Evolutionary conservation across 345 rosid genomes (phyloP).

Genomic region (Gossypium raimondii): DNA sequence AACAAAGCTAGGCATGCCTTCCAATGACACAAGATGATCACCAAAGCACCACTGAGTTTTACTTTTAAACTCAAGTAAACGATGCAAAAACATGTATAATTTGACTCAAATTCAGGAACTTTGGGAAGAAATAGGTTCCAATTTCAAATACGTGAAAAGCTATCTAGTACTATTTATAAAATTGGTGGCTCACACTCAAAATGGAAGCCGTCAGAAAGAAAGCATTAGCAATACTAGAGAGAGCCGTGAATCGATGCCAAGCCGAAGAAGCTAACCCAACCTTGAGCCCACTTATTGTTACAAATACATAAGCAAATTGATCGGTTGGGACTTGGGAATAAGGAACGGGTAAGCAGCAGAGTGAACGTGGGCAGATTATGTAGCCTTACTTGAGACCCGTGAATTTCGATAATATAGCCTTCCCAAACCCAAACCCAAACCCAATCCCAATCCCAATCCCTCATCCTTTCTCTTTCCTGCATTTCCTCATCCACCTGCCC

Average conservation of each 20-base stretch:
- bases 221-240: neutral
- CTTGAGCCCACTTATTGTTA: neutral
- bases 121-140: neutral
- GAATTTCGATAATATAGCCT: slow-evolving; percentile 13
- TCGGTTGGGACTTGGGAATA: neutral
- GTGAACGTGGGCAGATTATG: neutral
- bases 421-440: neutral
- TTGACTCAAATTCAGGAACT: neutral
- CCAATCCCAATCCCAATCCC: neutral
- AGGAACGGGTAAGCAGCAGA: neutral
- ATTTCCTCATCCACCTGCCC: neutral
- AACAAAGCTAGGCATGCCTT: neutral
- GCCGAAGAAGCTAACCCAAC: neutral
- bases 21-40: neutral
- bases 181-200: neutral
- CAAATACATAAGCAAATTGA: neutral
- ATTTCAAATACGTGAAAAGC: neutral
- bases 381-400: neutral
- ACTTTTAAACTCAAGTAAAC: neutral
- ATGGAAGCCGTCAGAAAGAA: neutral
- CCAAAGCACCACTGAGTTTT: neutral
- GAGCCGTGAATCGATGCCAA: neutral
- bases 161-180: neutral
- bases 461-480: neutral
- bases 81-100: neutral